Percentiles rank a stretch among this genome's conserved stretches.
Conservation (phyloP, 192 early-diverging fungal species). For the Phycomyces nitens region DNA sequence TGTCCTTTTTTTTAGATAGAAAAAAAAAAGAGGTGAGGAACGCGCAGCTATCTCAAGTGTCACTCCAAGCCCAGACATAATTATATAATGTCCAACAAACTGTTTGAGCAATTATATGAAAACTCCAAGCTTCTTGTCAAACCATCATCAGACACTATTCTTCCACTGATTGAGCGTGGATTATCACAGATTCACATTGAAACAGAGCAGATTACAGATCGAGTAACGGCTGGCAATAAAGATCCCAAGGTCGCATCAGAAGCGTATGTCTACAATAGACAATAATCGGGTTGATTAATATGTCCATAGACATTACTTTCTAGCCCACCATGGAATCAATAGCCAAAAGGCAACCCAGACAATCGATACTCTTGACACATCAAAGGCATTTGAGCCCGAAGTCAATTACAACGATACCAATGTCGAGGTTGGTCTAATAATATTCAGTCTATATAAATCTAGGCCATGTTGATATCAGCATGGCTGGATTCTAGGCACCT, state of each 20-base stretch:
- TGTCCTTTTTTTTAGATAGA: no score
- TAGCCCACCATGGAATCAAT: constrained; percentile 11
- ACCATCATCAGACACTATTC: background rate
- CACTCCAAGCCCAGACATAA: no score
- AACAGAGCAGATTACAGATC: background rate
- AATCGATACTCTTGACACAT: background rate
- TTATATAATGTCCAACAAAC: background rate
- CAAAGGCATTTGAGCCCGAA: background rate
- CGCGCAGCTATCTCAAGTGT: no score
- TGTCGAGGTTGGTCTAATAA: background rate
- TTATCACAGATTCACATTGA: background rate
- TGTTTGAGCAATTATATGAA: constrained; percentile 2
- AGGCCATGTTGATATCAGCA: background rate
- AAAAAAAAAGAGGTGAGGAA: no score
- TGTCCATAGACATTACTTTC: constrained; percentile 8
- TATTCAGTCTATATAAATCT: background rate
- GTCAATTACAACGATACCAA: background rate
- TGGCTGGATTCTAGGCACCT: background rate
- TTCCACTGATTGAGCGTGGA: background rate
- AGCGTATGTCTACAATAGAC: background rate
- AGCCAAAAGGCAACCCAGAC: constrained; percentile 2
- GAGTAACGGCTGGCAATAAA: background rate
- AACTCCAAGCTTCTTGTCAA: background rate
- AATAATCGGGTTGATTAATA: no score
- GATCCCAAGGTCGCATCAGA: background rate